These are phyloP conservation scores for Bimuria novae-zelandiae DNA, from an alignment of 2,329 filamentous ascomycete genomes.

Conservation along the genomic window DNA sequence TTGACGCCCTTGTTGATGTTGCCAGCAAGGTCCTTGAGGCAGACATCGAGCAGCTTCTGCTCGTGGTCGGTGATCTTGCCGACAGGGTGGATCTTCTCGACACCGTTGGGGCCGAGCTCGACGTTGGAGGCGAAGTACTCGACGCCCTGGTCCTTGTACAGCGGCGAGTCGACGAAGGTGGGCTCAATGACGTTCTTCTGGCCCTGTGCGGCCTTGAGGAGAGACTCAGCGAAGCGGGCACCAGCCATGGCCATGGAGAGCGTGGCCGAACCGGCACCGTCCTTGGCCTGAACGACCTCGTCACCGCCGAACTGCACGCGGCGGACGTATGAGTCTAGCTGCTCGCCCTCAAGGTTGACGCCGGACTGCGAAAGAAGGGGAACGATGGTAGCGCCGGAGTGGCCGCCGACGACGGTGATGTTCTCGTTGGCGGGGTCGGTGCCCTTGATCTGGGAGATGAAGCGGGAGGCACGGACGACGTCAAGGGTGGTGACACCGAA, in stretches of 20 bases:
- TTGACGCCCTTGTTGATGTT: slow-evolving; percentile 92
- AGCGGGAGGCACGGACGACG: slow-evolving; percentile 95
- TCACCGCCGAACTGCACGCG: slow-evolving; percentile 99
- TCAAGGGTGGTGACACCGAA: slow-evolving; percentile 99
- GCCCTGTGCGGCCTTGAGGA: slow-evolving; percentile 90
- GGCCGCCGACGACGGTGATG: slow-evolving; percentile 94
- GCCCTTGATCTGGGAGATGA: slow-evolving; percentile 92
- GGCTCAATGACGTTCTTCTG: slow-evolving; percentile 96
- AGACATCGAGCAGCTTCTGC: slow-evolving; percentile 86
- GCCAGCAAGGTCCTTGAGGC: slow-evolving; percentile 81
- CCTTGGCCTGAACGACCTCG: slow-evolving; percentile 99
- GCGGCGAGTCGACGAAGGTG: slow-evolving; percentile 93
- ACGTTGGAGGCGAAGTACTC: slow-evolving; percentile 97
- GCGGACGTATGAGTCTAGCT: slow-evolving; percentile 77
- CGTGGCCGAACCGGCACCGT: slow-evolving; percentile 93
- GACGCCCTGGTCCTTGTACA: slow-evolving; percentile 98
- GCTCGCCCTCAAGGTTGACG: slow-evolving; percentile 81
- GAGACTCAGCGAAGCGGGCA: slow-evolving; percentile 80
- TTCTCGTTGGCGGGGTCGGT: slow-evolving; percentile 91
- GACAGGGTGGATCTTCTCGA: slow-evolving; percentile 88
- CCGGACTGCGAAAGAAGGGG: slow-evolving; percentile 94
- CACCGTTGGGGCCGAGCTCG: slow-evolving; percentile 94
- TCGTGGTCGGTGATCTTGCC: slow-evolving; percentile 84
- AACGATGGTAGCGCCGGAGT: slow-evolving; percentile 98
- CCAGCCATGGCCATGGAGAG: slow-evolving; percentile 99